Percentiles rank a stretch among this genome's conserved stretches.
Evolutionary conservation across 257 asterid genomes (phyloP).

Genomic region (Lavandula angustifolia): DNA sequence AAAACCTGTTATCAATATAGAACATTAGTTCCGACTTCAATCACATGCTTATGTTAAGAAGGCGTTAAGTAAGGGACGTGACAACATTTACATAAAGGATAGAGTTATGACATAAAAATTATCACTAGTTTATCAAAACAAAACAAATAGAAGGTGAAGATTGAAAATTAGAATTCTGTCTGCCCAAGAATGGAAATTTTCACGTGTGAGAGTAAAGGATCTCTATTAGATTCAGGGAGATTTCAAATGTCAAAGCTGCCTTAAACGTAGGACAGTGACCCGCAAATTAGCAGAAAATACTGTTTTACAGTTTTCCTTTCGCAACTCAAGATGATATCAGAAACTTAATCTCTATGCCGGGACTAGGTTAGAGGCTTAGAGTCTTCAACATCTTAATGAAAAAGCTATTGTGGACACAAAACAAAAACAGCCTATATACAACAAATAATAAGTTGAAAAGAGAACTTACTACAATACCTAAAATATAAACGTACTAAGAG

Average conservation of each 20-base stretch:
- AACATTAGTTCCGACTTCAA: conserved; percentile 27
- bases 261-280: neutral
- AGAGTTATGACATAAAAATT: conserved; percentile 6
- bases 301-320: neutral
- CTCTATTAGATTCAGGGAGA: neutral
- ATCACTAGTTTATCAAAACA: neutral
- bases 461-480: neutral
- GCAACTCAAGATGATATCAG: conserved; percentile 6
- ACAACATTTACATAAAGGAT: neutral
- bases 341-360: conserved; percentile 1
- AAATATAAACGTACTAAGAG: neutral
- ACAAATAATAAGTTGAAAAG: neutral
- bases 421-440: neutral
- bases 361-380: neutral
- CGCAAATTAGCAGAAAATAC: neutral
- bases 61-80: neutral
- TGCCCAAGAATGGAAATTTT: conserved; percentile 8
- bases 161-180: neutral
- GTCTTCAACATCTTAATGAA: neutral
- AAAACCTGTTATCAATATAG: conserved; percentile 59
- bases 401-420: conserved; percentile 1
- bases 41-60: conserved; percentile 13
- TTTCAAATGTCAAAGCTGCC: neutral
- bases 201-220: neutral
- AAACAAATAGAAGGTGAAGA: neutral